These are phyloP conservation scores for Ceratonia siliqua DNA, from an alignment of 306 rosid species.

Conservation along the genomic window DNA sequence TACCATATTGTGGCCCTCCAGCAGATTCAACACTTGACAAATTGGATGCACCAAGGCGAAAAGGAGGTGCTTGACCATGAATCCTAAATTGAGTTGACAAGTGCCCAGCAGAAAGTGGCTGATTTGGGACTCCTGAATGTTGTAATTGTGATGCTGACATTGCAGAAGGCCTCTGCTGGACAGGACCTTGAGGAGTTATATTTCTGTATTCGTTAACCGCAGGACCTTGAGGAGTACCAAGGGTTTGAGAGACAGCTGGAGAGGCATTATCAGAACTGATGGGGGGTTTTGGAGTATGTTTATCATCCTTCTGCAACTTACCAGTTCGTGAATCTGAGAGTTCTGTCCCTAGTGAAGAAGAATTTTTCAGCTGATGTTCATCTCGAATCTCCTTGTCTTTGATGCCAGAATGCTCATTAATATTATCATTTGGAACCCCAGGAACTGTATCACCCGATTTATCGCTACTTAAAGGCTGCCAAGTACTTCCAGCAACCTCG, in stretches of 20 bases:
- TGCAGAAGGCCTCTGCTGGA: constrained; percentile 38
- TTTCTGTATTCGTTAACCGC: constrained; percentile 39
- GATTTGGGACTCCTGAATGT: constrained; percentile 42
- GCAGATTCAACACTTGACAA: constrained; percentile 45
- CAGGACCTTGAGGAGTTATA: constrained; percentile 30
- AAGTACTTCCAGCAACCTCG: constrained; percentile 46
- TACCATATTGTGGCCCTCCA: constrained; percentile 55
- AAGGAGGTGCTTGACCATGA: constrained; percentile 58
- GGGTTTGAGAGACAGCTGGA: constrained; percentile 43
- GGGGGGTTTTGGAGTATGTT: constrained; percentile 36
- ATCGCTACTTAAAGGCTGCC: constrained; percentile 34
- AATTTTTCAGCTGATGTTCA: constrained; percentile 42
- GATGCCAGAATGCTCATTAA: constrained; percentile 36
- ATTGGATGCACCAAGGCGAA: constrained; percentile 50
- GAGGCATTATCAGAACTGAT: constrained; percentile 41
- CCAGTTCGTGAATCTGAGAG: constrained; percentile 45
- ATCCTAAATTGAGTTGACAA: too few species aligned
- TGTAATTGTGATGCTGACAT: constrained; percentile 28
- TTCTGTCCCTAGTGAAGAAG: constrained; percentile 38
- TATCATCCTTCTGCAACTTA: constrained; percentile 47
- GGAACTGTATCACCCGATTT: constrained; percentile 36
- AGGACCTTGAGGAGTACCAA: constrained; percentile 39
- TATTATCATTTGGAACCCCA: constrained; percentile 42
- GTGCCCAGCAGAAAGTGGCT: constrained; percentile 40
- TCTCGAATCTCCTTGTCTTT: constrained; percentile 51